Evolutionary conservation across 2,329 filamentous ascomycete genomes (phyloP).

Genomic region (Diaporthe sp.): DNA sequence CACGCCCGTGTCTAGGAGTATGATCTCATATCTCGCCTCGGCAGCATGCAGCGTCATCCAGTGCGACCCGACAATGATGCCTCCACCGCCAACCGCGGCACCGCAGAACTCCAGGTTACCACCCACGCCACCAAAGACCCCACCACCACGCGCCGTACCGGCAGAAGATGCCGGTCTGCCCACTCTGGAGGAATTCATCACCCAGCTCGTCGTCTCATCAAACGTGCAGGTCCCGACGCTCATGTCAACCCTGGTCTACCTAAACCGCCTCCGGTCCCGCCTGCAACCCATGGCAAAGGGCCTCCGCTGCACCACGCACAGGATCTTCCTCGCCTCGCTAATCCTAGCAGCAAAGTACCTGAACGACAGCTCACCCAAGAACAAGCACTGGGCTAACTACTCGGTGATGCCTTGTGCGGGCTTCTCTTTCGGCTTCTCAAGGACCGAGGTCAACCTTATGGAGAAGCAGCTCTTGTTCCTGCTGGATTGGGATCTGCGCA

Average conservation of each 20-base stretch:
- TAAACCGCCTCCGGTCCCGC: conserved; percentile 84
- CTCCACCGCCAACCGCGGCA: conserved; percentile 53
- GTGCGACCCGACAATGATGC: conserved; percentile 76
- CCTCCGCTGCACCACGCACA: conserved; percentile 95
- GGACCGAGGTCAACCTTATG: conserved; percentile 98
- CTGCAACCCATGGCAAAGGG: conserved; percentile 96
- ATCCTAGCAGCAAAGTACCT: conserved; percentile 96
- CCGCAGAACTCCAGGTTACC: conserved; percentile 56
- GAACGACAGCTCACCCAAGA: conserved; percentile 98
- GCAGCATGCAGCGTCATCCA: conserved; percentile 85
- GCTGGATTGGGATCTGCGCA: conserved; percentile 92
- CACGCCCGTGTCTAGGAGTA: conserved; percentile 79
- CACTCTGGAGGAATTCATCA: conserved; percentile 91
- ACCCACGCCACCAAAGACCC: conserved; percentile 66
- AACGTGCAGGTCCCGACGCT: conserved; percentile 98
- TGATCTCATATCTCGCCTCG: conserved; percentile 82
- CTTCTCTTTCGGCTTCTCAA: conserved; percentile 84
- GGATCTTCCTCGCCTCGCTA: conserved; percentile 93
- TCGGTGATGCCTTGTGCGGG: conserved; percentile 78
- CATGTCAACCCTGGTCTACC: conserved; percentile 97
- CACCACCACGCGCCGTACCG: conserved; percentile 59
- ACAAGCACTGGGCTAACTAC: conserved; percentile 99
- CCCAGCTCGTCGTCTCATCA: conserved; percentile 88
- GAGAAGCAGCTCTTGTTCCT: conserved; percentile 98
- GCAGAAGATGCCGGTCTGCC: conserved; percentile 74